Evolutionary conservation across 2,329 filamentous ascomycete species (phyloP).

Genomic region (Cercospora sp.): DNA sequence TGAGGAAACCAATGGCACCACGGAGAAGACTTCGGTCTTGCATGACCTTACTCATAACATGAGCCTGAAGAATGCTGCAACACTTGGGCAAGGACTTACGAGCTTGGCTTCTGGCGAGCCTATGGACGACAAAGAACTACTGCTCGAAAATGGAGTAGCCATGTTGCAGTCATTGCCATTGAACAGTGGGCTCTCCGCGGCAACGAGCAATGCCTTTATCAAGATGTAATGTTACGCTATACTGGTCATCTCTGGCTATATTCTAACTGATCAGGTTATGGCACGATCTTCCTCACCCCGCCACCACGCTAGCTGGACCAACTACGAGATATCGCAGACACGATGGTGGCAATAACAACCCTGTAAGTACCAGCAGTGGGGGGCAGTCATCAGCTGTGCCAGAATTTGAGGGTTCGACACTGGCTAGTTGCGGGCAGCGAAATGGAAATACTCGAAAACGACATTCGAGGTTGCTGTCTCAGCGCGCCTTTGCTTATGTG

Average conservation of each 20-base stretch:
- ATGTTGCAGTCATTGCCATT: slow-evolving; percentile 54
- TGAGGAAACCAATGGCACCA: slow-evolving; percentile 38
- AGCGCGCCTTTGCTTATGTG: too few relatives aligned
- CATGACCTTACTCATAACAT: slow-evolving; percentile 44
- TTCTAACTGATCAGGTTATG: slow-evolving; percentile 40
- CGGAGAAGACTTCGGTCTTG: slow-evolving; percentile 44
- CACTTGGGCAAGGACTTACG: slow-evolving; percentile 44
- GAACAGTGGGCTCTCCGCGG: slow-evolving; percentile 36
- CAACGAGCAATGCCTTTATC: slow-evolving; percentile 54
- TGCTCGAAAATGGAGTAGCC: slow-evolving; percentile 54
- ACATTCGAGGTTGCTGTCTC: too few relatives aligned
- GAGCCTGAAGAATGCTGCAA: slow-evolving; percentile 43
- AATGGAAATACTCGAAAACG: too few relatives aligned
- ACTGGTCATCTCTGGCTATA: not conserved
- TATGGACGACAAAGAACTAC: slow-evolving; percentile 49
- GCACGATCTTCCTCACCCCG: slow-evolving; percentile 55
- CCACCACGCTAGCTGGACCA: slow-evolving; percentile 50
- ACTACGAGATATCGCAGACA: slow-evolving; percentile 44
- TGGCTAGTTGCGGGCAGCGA: too few relatives aligned
- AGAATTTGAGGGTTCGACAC: not conserved
- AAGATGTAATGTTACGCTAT: slow-evolving; percentile 39
- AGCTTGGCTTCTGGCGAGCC: slow-evolving; percentile 49
- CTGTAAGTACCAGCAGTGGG: slow-evolving; percentile 18
- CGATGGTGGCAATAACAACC: slow-evolving; percentile 51
- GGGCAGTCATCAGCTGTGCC: not conserved